phyloP scores from a whole-genome alignment of 2,329 filamentous ascomycete species.

The Cladosporium sp. region DNA sequence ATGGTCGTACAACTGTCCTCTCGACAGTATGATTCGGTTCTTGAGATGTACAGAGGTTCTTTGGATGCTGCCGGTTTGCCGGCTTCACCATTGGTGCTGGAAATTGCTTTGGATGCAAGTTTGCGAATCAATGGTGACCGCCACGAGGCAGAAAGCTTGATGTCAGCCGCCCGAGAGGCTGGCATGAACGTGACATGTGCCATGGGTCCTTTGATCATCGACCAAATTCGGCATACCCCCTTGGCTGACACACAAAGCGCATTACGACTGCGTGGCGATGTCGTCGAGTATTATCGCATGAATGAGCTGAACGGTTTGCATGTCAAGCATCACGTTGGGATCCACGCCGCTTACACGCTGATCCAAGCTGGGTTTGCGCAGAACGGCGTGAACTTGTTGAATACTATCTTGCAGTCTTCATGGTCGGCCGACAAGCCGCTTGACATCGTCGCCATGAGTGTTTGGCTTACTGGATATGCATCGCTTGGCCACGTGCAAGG shows the following conservation, averaged over 20 bases:
- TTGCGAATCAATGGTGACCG: slow-evolving; percentile 29
- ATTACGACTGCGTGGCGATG: slow-evolving; percentile 23
- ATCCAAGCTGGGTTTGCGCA: slow-evolving; percentile 28
- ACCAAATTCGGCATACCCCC: slow-evolving; percentile 26
- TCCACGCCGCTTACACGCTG: slow-evolving; percentile 33
- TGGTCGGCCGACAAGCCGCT: slow-evolving; percentile 27
- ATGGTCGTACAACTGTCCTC: slow-evolving; percentile 32
- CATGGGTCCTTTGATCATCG: slow-evolving; percentile 30
- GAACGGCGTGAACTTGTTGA: slow-evolving; percentile 33
- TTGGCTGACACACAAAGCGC: slow-evolving; percentile 19
- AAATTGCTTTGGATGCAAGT: slow-evolving; percentile 34
- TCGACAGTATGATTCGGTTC: slow-evolving; percentile 24
- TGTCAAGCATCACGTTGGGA: slow-evolving; percentile 31
- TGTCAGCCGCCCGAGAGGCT: slow-evolving; percentile 30
- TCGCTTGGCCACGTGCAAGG: slow-evolving; percentile 24
- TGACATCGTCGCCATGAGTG: slow-evolving; percentile 34
- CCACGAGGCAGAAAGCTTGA: slow-evolving; percentile 23
- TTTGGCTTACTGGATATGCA: slow-evolving; percentile 35
- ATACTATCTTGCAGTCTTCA: slow-evolving; percentile 28
- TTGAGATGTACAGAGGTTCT: slow-evolving; percentile 29
- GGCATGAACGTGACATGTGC: slow-evolving; percentile 34
- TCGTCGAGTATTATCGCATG: slow-evolving; percentile 34
- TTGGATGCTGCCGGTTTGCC: slow-evolving; percentile 27
- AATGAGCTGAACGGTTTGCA: slow-evolving; percentile 31
- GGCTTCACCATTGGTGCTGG: slow-evolving; percentile 28